Evolutionary conservation across 75 land plant species (phyloP).

Genomic region (Chamaecyparis obtusa): DNA sequence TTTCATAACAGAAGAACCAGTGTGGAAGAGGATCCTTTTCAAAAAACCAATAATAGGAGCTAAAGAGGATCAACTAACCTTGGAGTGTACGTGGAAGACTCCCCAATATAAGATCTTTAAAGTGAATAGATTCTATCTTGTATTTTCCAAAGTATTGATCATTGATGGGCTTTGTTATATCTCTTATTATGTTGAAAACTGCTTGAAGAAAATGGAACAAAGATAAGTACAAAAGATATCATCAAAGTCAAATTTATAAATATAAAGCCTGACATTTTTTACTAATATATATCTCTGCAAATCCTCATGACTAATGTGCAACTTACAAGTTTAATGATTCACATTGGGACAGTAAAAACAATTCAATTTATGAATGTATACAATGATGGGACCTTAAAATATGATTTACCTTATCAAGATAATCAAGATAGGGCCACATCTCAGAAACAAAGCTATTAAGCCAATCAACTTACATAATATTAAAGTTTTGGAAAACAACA

Average conservation of each 20-base stretch:
- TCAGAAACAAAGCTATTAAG: too few species aligned
- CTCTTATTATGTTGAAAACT: constrained; percentile 62
- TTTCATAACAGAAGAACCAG: too few species aligned
- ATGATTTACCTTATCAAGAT: constrained; percentile 95
- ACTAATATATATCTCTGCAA: neutral
- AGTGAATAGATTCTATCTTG: constrained; percentile 64
- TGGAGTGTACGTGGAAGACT: constrained; percentile 70
- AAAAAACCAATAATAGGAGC: neutral
- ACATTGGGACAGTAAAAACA: too few species aligned
- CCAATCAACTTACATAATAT: too few species aligned
- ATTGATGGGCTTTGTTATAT: constrained; percentile 58
- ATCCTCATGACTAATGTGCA: neutral
- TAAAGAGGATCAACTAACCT: constrained; percentile 30
- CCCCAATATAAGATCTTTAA: constrained; percentile 72
- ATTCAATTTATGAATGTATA: too few species aligned
- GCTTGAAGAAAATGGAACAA: constrained; percentile 43
- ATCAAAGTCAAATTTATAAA: neutral
- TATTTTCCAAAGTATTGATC: constrained; percentile 70
- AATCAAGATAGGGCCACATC: too few species aligned
- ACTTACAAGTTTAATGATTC: too few species aligned
- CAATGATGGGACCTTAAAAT: too few species aligned
- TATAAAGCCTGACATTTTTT: neutral
- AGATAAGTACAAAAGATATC: neutral
- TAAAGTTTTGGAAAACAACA: too few species aligned
- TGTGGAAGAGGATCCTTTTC: too few species aligned